Conservation (phyloP, 768 basidiomycete species). For the Tylopilus subfusipes region DNA sequence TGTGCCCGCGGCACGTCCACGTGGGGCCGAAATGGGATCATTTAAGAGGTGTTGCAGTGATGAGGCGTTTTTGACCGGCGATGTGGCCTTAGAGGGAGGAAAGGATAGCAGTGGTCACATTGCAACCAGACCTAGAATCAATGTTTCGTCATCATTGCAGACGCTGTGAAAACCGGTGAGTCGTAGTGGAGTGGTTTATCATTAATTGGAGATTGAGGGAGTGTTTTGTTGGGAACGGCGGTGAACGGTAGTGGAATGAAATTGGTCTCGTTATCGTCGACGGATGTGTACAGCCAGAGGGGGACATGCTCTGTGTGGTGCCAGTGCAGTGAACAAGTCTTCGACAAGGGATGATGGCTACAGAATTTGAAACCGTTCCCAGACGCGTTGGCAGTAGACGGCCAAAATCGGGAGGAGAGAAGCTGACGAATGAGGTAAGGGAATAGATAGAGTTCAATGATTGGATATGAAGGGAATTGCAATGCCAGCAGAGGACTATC, state of each 20-base stretch:
- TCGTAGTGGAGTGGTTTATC: constrained; percentile 10
- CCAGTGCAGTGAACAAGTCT: neutral
- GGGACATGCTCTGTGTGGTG: neutral
- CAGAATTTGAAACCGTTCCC: constrained; percentile 10
- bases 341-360: neutral
- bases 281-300: neutral
- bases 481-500: constrained; percentile 6
- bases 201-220: constrained; percentile 16
- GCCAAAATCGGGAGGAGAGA: neutral
- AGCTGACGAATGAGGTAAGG: constrained; percentile 7
- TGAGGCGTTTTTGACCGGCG: constrained; percentile 6
- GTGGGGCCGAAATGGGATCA: constrained; percentile 4
- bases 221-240: constrained; percentile 1
- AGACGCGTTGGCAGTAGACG: neutral
- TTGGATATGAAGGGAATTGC: constrained; percentile 21
- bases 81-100: constrained; percentile 14
- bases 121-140: neutral
- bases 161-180: constrained; percentile 15
- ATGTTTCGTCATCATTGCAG: constrained; percentile 3
- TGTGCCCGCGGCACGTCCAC: constrained; percentile 7
- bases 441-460: constrained; percentile 24
- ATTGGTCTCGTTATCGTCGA: constrained; percentile 5
- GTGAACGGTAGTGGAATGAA: constrained; percentile 7
- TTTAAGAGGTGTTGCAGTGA: neutral
- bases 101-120: neutral